Base-by-base conservation (phyloP, 176 grass and related monocot genomes). In the Eremochloa ophiuroides region DNA sequence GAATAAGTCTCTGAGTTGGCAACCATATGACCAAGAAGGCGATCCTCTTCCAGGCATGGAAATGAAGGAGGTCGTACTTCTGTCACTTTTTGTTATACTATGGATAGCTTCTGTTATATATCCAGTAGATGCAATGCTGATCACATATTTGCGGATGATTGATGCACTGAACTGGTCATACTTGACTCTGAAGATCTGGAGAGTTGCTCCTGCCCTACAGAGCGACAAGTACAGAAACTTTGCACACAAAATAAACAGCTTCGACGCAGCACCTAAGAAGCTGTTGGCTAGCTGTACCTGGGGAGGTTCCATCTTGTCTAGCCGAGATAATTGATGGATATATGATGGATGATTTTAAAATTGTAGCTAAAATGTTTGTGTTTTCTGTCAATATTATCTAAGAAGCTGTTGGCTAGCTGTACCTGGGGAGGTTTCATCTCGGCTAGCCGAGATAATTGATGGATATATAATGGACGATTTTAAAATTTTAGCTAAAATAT, bases 171-270 rank as follows among this genome's bases (percentile, higher is more conserved):
- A 80, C 25, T 61, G 62, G 30, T 67, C 35, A 82, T 48, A 31
- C 27, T 71, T 84, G 10, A 51, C 37, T 68, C 40, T 69, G 43
- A 77, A 99, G 91, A 70, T 99, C 27, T 99, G 93, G 88, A 93
- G 80, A 85, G 79, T 91, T 29, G 85, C 88, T 69, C 83, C 92
- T 38, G n/a, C 88, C 60, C 93, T 93, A 76, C 39, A 84, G 6
- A 80, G 82, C 48, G 96, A 99, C 84, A 99, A 99, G 83, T 99
- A 93, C 30, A 95, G 91, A 40, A 58, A 99, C 76, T 99, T 99
- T 14, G 91, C 87, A 0, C 93, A 99, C 81, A 99, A 99, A 83
- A 81, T 95, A 79, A 99, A 95, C 79, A 99, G 93, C 64, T 99
- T 99, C 2, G 91, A 99, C 16, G 95, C 96, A 0, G 93, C 91